Conservation (phyloP, 768 basidiomycete species). For the Tricholoma sp. region DNA sequence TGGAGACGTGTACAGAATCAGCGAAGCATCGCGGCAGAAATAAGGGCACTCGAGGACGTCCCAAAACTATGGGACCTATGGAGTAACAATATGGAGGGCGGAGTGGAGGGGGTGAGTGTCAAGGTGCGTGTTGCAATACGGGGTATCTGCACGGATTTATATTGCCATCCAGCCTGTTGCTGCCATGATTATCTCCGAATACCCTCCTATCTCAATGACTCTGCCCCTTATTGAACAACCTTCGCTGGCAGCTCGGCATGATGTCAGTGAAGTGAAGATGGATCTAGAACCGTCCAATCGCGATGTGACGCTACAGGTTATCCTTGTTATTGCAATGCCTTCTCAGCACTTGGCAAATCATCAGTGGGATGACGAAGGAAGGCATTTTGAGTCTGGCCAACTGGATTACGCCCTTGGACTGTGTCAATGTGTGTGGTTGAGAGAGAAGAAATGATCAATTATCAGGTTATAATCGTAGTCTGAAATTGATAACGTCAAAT, state of each 20-base stretch:
- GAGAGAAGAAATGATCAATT: not conserved
- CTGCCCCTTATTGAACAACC: not conserved
- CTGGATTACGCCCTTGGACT: slow-evolving; percentile 31
- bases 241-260: not conserved
- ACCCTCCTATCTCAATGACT: not conserved
- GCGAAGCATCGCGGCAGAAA: not conserved
- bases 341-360: slow-evolving; percentile 3
- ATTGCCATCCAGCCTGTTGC: slow-evolving; percentile 13
- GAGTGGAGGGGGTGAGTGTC: slow-evolving; percentile 18
- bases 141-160: not conserved
- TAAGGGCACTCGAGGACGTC: slow-evolving; percentile 16
- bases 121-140: slow-evolving; percentile 29
- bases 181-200: slow-evolving; percentile 5
- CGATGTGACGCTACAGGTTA: slow-evolving; percentile 6
- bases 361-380: not conserved
- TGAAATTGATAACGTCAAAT: not conserved
- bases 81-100: slow-evolving; percentile 15
- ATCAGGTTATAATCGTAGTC: not conserved
- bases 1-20: slow-evolving; percentile 33
- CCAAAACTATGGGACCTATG: slow-evolving; percentile 46
- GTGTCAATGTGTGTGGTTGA: slow-evolving; percentile 28
- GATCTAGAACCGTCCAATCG: not conserved
- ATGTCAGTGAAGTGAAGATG: not conserved
- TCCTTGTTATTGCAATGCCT: slow-evolving; percentile 16
- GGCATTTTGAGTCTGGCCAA: slow-evolving; percentile 12